Evolutionary conservation across 1,139 yeast genomes (phyloP).

Genomic region (Taiozyma sp.): DNA sequence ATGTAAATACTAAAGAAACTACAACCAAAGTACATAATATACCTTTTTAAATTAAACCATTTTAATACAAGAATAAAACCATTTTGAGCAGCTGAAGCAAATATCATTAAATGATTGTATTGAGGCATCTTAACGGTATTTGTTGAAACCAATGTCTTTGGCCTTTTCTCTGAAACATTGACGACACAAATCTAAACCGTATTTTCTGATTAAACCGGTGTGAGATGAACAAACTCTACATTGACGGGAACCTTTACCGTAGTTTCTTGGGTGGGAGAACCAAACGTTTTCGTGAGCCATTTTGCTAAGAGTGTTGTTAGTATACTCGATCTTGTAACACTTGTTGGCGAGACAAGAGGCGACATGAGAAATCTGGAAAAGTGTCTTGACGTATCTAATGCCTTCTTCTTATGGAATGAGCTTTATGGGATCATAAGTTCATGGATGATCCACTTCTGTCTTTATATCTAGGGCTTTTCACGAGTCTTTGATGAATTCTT

Average conservation of each 20-base stretch:
- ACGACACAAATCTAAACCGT: slow-evolving; percentile 99
- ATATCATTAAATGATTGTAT: not conserved
- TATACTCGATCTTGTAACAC: slow-evolving; percentile 4
- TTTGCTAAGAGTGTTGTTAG: slow-evolving; percentile 27
- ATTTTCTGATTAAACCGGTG: slow-evolving; percentile 99
- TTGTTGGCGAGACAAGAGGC: not conserved
- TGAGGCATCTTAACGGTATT: slow-evolving; percentile 72
- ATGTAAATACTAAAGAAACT: not conserved
- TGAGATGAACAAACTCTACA: slow-evolving; percentile 99
- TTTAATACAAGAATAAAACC: slow-evolving; percentile 18
- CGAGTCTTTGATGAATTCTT: not conserved
- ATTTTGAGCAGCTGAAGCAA: slow-evolving; percentile 5
- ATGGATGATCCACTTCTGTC: not conserved
- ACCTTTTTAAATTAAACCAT: slow-evolving; percentile 7
- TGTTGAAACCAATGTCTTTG: slow-evolving; percentile 97
- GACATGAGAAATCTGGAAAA: not conserved
- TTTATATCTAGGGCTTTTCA: not conserved
- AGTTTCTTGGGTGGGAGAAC: slow-evolving; percentile 99
- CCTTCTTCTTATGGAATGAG: not conserved
- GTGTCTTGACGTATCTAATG: not conserved
- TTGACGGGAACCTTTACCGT: slow-evolving; percentile 99
- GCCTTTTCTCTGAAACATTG: slow-evolving; percentile 99
- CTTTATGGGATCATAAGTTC: not conserved
- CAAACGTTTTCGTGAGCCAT: slow-evolving; percentile 99
- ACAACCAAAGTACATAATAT: not conserved